A percentile compares a stretch with the other conserved stretches of the same genome.
These are phyloP conservation scores for Massarina eburnea DNA, from an alignment of 2,329 filamentous ascomycete genomes.

Conservation along the genomic window DNA sequence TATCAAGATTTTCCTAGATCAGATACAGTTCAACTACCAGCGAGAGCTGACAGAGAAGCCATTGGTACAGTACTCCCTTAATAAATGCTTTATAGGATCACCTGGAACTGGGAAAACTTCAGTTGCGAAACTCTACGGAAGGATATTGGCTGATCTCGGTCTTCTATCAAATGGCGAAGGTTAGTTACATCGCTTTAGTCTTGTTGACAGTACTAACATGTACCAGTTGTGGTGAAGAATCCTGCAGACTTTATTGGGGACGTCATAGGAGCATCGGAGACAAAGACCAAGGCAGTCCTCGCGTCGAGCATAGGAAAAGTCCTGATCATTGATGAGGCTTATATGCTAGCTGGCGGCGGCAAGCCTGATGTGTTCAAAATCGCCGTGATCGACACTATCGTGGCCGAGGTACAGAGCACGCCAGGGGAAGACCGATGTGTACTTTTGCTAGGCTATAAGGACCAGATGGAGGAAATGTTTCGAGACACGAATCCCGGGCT, in stretches of 20 bases:
- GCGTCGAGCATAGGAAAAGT: conserved; percentile 70
- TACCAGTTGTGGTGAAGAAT: conserved; percentile 66
- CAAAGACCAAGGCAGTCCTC: conserved; percentile 71
- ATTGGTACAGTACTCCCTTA: conserved; percentile 62
- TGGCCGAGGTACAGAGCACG: conserved; percentile 69
- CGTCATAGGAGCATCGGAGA: conserved; percentile 66
- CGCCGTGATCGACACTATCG: conserved; percentile 72
- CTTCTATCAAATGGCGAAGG: conserved; percentile 69
- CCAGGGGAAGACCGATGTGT: conserved; percentile 74
- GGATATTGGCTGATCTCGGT: conserved; percentile 68
- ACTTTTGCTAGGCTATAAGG: conserved; percentile 69
- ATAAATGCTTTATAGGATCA: conserved; percentile 69
- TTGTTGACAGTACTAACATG: conserved; percentile 11
- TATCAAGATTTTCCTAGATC: conserved; percentile 61
- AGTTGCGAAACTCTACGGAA: conserved; percentile 71
- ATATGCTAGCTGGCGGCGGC: conserved; percentile 57
- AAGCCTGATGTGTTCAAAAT: conserved; percentile 57
- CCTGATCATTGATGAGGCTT: conserved; percentile 79
- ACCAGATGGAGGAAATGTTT: conserved; percentile 72
- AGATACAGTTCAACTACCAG: conserved; percentile 64
- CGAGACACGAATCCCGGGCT: conserved; percentile 73
- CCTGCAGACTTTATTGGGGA: conserved; percentile 72
- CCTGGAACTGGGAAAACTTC: conserved; percentile 79
- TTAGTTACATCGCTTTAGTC: conserved; percentile 33
- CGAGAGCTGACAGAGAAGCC: conserved; percentile 65